Base-by-base conservation (phyloP, 345 rosid genomes). In the Syzygium aqueum region DNA sequence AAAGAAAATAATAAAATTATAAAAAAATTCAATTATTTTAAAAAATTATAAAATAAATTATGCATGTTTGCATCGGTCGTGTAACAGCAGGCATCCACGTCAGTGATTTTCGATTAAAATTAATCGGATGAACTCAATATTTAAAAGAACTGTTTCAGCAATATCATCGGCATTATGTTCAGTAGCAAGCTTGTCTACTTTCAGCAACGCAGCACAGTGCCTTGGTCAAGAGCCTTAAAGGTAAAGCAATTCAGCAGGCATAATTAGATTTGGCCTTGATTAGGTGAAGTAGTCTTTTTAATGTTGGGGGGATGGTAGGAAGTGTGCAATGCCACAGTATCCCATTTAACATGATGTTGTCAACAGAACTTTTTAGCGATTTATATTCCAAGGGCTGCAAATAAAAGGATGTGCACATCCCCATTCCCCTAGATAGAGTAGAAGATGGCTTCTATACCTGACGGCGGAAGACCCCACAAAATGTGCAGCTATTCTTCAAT, bases 101-200 rank as follows among this genome's bases (percentile, higher is more conserved):
- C n/a, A n/a, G n/a, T n/a, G n/a, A n/a, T n/a, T n/a, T n/a, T n/a
- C n/a, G n/a, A n/a, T n/a, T n/a, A n/a, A n/a, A n/a, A n/a, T n/a
- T n/a, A n/a, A n/a, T n/a, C n/a, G n/a, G n/a, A n/a, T n/a, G n/a
- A n/a, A n/a, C n/a, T n/a, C n/a, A 89, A 97, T 95, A 90, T 97
- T 97, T 89, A 97, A 88, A 78, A 97, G 94, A 89, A 97, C 95
- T 13, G 98, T 97, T 92, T 97, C 99, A 8, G 99, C 99, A 87
- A 97, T 95, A 92, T 97, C 99, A 93, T 97, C 99, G 16, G 97
- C 98, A 88, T 97, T 97, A 89, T 97, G 99, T 67, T 99, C 99
- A 43, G 99, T 96, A 30, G 91, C 98, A 87, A 97, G 85, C 91
- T 95, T 97, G 90, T 97, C 99, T 87, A 96, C 98, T 94, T 96